A percentile compares a stretch with the other conserved stretches of the same genome.
Evolutionary conservation across 768 basidiomycete genomes (phyloP).

Genomic region (Coprinopsis sp.): DNA sequence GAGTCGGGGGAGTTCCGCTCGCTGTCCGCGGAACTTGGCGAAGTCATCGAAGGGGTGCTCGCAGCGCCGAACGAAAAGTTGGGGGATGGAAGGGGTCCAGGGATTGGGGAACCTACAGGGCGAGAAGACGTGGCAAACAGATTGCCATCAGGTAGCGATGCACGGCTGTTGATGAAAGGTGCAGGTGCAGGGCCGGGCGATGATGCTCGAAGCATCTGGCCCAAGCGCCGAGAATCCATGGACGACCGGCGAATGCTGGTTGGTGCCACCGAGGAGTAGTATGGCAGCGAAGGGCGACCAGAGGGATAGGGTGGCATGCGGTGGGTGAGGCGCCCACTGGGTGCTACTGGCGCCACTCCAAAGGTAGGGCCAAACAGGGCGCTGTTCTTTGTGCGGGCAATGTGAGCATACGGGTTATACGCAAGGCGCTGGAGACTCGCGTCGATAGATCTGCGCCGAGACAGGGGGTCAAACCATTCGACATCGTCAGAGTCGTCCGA

Average conservation of each 20-base stretch:
- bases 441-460: slow-evolving; percentile 42
- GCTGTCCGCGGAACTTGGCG: slow-evolving; percentile 44
- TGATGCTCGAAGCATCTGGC: slow-evolving; percentile 27
- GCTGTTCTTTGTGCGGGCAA: slow-evolving; percentile 51
- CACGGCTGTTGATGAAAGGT: slow-evolving; percentile 36
- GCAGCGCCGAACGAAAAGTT: slow-evolving; percentile 63
- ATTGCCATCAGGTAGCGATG: slow-evolving; percentile 47
- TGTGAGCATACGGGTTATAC: slow-evolving; percentile 42
- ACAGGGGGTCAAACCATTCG: slow-evolving; percentile 39
- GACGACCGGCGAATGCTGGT: slow-evolving; percentile 37
- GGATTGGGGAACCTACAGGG: slow-evolving; percentile 36
- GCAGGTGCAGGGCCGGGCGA: slow-evolving; percentile 42
- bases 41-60: slow-evolving; percentile 44
- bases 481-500: slow-evolving; percentile 33
- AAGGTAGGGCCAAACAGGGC: slow-evolving; percentile 36
- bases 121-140: slow-evolving; percentile 47
- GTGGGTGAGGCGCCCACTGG: slow-evolving; percentile 19
- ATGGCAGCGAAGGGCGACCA: slow-evolving; percentile 17
- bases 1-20: slow-evolving; percentile 56
- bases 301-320: slow-evolving; percentile 10
- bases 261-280: slow-evolving; percentile 29
- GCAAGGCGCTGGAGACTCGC: slow-evolving; percentile 47
- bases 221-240: slow-evolving; percentile 36
- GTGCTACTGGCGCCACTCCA: slow-evolving; percentile 3
- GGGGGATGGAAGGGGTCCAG: slow-evolving; percentile 58